phyloP scores from a whole-genome alignment of 2,329 filamentous ascomycete genomes.

The Pseudofabraea citricarpa region DNA sequence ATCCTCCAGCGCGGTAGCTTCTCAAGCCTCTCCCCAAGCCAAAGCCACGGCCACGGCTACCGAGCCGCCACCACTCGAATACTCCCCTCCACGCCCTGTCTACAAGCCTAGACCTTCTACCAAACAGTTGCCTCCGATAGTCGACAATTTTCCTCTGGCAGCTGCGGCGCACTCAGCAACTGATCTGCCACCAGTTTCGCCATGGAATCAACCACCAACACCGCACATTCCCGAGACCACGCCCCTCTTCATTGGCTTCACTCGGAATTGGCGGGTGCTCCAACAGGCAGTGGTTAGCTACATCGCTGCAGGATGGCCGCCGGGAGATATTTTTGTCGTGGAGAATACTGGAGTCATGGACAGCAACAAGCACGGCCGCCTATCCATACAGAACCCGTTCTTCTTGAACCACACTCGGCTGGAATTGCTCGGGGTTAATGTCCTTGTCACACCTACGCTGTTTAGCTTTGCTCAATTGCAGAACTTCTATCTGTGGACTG shows the following conservation, averaged over 20 bases:
- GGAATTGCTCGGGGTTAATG: slow-evolving; percentile 40
- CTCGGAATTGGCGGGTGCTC: slow-evolving; percentile 45
- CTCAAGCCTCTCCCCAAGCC: no score
- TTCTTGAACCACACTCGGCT: slow-evolving; percentile 46
- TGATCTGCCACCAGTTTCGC: slow-evolving; percentile 35
- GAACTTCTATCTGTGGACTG: slow-evolving; percentile 43
- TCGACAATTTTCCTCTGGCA: slow-evolving; percentile 10
- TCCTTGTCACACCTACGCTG: slow-evolving; percentile 42
- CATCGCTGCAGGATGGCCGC: slow-evolving; percentile 51
- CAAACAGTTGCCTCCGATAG: slow-evolving; percentile 2
- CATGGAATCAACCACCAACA: slow-evolving; percentile 36
- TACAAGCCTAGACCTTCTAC: slow-evolving; percentile 5
- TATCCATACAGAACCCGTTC: slow-evolving; percentile 47
- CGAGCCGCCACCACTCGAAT: no score
- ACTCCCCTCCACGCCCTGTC: slow-evolving; percentile 15
- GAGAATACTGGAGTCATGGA: slow-evolving; percentile 52
- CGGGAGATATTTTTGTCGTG: slow-evolving; percentile 47
- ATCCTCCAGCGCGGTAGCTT: no score
- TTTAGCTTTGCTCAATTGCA: slow-evolving; percentile 48
- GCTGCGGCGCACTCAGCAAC: slow-evolving; percentile 3
- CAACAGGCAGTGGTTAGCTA: slow-evolving; percentile 49
- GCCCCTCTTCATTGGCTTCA: slow-evolving; percentile 51
- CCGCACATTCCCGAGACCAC: slow-evolving; percentile 34
- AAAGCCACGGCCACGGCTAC: no score
- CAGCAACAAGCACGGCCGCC: slow-evolving; percentile 38